A percentile compares a stretch with the other conserved stretches of the same genome.
Conservation (phyloP, 148 eudicot genomes). For the Linanthus parryae region DNA sequence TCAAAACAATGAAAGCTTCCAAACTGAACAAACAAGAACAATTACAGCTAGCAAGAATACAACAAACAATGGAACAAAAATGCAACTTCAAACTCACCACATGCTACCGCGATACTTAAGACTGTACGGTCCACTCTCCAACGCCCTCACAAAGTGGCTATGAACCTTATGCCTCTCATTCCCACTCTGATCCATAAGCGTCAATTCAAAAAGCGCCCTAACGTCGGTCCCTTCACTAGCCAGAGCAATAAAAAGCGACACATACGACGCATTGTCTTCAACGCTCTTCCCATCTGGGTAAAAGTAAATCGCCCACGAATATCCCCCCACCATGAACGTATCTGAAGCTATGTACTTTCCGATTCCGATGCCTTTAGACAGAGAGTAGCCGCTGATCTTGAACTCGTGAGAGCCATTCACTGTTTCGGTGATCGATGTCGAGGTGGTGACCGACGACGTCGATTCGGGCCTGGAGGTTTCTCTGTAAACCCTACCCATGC, state of each 20-base stretch:
- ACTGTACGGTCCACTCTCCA: conserved; percentile 47
- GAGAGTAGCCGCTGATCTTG: conserved; percentile 38
- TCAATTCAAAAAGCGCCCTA: conserved; percentile 48
- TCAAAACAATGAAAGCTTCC: too few relatives aligned
- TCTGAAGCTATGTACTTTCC: conserved; percentile 48
- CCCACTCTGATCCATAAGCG: conserved; percentile 50
- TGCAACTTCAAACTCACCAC: conserved; percentile 24
- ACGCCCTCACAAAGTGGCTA: conserved; percentile 48
- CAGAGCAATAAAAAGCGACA: conserved; percentile 46
- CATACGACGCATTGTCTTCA: conserved; percentile 40
- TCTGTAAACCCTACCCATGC: conserved; percentile 30
- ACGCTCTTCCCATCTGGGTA: conserved; percentile 50
- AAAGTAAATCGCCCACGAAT: conserved; percentile 44
- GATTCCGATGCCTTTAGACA: conserved; percentile 38
- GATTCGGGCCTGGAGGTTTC: conserved; percentile 23
- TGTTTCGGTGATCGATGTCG: conserved; percentile 32
- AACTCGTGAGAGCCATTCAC: conserved; percentile 38
- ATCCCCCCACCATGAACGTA: conserved; percentile 38
- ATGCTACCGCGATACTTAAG: conserved; percentile 46
- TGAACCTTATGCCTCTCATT: conserved; percentile 49
- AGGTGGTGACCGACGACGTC: conserved; percentile 20
- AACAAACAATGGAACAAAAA: neutral
- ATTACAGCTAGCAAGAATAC: neutral
- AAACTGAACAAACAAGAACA: too few relatives aligned
- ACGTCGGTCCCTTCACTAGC: conserved; percentile 52